Base-by-base conservation (phyloP, 768 basidiomycete species). In the Krasilnikovozyma curviuscula region DNA sequence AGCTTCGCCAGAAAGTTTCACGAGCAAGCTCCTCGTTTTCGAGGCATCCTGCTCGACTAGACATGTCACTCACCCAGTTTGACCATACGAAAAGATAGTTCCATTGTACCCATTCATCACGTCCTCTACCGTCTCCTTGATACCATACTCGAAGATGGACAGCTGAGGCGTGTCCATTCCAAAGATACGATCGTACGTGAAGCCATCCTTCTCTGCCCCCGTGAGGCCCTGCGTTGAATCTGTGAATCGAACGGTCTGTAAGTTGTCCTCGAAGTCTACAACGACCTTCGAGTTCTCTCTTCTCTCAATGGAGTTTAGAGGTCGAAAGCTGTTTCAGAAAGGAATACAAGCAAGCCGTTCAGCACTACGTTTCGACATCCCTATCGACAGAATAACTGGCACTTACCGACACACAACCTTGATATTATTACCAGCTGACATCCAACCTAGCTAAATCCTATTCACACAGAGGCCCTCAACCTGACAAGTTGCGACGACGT, bases 31-130 rank as follows among this genome's bases (percentile, higher is more conserved):
- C n/a, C n/a, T n/a, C n/a, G n/a, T n/a, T n/a, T n/a, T n/a, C n/a
- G n/a, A n/a, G n/a, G n/a, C n/a, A n/a, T n/a, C n/a, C n/a, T 12
- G 12, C 29, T 29, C 41, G 49, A 50, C 50, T 24, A 18, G 34
- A 39, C 24, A 23, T 13, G 13, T 8, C 18, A 42, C 12, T 33
- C 25, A 29, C 25, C 65, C 65, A 9, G 65, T 66, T 46, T 66
- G 65, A 25, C 65, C 65, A 48, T 66, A 65, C 48, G 61, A 64
- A 62, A 91, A 88, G 27, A 86, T 74, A 1, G 88, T 95, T 42
- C 93, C 93, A 58, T 98, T 98, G 69, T 98, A 98, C 23, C 93
- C 93, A 66, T 85, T 82, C 63, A 98, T 76, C 40, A 98, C 93
- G 72, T 98, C 93, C 61, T 85, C 83, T 88, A 52, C 50, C 3